Conservation (phyloP, 441 rosid genomes). For the Arabidopsis lyrata region DNA sequence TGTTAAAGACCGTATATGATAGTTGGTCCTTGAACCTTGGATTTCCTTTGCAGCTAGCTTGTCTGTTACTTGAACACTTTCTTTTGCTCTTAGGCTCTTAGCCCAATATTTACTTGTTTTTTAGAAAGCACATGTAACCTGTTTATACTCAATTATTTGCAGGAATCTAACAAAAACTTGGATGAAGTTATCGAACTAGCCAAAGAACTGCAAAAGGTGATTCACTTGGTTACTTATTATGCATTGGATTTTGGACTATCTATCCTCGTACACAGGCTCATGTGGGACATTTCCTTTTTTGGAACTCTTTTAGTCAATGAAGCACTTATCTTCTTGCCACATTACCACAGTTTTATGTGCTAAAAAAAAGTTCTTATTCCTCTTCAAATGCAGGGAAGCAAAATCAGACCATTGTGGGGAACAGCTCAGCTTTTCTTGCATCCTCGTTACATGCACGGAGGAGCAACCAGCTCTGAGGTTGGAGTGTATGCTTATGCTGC, state of each 20-base stretch:
- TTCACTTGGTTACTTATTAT: not conserved
- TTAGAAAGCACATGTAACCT: constrained; percentile 9
- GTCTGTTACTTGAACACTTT: not conserved
- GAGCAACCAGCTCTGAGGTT: constrained; percentile 92
- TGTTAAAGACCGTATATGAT: not conserved
- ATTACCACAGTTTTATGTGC: constrained; percentile 5
- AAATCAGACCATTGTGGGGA: constrained; percentile 88
- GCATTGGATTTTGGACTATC: constrained; percentile 1
- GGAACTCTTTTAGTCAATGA: not conserved
- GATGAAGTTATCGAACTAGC: constrained; percentile 96
- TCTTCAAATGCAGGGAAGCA: constrained; percentile 61
- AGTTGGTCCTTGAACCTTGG: not conserved
- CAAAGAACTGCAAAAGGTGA: constrained; percentile 78
- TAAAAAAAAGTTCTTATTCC: constrained; percentile 2
- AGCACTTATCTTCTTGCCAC: not conserved
- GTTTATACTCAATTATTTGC: constrained; percentile 26
- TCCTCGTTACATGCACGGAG: constrained; percentile 99
- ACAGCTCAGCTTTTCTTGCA: constrained; percentile 95
- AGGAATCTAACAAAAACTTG: constrained; percentile 91
- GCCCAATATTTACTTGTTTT: not conserved
- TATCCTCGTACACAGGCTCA: not conserved
- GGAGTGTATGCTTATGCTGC: constrained; percentile 95
- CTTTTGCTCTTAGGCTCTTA: not conserved
- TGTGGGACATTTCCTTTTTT: not conserved
- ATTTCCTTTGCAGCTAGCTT: constrained; percentile 8